phyloP scores from a whole-genome alignment of 163 green algal species.

The Scenedesmus sp. region DNA sequence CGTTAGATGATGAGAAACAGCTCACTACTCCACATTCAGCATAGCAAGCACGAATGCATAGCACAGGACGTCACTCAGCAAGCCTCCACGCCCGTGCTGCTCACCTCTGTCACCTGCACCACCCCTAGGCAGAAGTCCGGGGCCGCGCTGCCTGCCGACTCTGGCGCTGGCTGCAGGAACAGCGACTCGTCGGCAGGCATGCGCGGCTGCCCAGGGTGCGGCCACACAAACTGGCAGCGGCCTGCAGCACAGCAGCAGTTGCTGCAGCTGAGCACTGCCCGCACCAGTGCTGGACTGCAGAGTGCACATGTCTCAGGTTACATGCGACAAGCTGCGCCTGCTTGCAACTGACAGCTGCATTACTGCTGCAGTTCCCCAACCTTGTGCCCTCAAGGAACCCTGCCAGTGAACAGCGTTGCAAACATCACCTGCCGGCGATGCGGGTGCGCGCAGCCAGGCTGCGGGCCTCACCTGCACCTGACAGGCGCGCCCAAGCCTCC shows the following conservation, averaged over 20 bases:
- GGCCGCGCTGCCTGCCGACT: slow-evolving; percentile 43
- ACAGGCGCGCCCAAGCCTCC: slow-evolving; percentile 59
- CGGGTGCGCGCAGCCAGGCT: too few species aligned
- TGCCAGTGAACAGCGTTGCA: too few species aligned
- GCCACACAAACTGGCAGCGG: slow-evolving; percentile 74
- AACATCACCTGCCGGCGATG: neutral
- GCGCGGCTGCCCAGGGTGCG: slow-evolving; percentile 62
- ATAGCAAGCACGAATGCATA: neutral
- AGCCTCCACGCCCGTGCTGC: neutral
- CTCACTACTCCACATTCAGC: too few species aligned
- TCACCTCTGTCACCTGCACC: slow-evolving; percentile 61
- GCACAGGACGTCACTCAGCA: neutral
- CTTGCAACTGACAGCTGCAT: neutral
- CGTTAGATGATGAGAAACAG: too few species aligned
- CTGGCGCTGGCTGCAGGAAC: slow-evolving; percentile 51
- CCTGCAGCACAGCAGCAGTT: slow-evolving; percentile 31
- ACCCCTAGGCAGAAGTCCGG: slow-evolving; percentile 70
- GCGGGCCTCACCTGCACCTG: slow-evolving; percentile 42
- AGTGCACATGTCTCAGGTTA: too few species aligned
- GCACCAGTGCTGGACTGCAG: neutral
- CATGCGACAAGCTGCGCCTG: too few species aligned
- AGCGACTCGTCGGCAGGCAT: slow-evolving; percentile 52
- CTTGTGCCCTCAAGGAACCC: too few species aligned
- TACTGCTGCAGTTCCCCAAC: too few species aligned
- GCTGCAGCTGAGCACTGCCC: neutral